These are phyloP conservation scores for Aureobasidium sp. DNA, from an alignment of 2,329 filamentous ascomycete species.

Conservation along the genomic window DNA sequence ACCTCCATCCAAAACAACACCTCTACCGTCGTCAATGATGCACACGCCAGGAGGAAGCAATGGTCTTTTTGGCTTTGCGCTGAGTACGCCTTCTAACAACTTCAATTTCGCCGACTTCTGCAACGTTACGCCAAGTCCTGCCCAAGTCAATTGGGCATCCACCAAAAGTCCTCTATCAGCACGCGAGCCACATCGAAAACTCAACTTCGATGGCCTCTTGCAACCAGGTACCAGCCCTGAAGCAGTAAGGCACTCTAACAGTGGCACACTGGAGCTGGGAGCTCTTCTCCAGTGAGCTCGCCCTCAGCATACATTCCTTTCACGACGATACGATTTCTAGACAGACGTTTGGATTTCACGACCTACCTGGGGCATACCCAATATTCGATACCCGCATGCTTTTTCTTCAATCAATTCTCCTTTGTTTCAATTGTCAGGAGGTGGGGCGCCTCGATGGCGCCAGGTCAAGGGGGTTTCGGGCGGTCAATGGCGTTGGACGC, in stretches of 20 bases:
- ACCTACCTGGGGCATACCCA: slow-evolving; percentile 10
- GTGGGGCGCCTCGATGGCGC: not conserved
- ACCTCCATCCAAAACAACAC: slow-evolving; percentile 48
- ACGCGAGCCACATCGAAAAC: slow-evolving; percentile 63
- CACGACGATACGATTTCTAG: slow-evolving; percentile 12
- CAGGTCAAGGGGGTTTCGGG: not conserved
- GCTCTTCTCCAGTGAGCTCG: slow-evolving; percentile 5
- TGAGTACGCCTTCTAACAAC: slow-evolving; percentile 71
- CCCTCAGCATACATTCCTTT: not conserved
- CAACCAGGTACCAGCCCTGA: slow-evolving; percentile 45
- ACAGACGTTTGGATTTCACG: slow-evolving; percentile 11
- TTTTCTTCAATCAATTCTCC: not conserved
- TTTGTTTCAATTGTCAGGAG: not conserved
- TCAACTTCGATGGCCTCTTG: slow-evolving; percentile 75
- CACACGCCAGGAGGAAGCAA: slow-evolving; percentile 66
- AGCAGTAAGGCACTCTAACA: slow-evolving; percentile 32
- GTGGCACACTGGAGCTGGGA: slow-evolving; percentile 59
- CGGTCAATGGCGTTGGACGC: slow-evolving; percentile 1
- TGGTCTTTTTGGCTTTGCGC: slow-evolving; percentile 52
- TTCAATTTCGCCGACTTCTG: slow-evolving; percentile 97
- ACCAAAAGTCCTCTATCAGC: slow-evolving; percentile 62
- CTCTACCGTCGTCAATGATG: slow-evolving; percentile 78
- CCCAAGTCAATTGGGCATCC: slow-evolving; percentile 70
- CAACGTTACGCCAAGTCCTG: slow-evolving; percentile 93
- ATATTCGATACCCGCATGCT: slow-evolving; percentile 11